Evolutionary conservation across 768 basidiomycete species (phyloP), one percentile per base, ranked within the genome.

Genomic region (Suillus occidentalis): DNA sequence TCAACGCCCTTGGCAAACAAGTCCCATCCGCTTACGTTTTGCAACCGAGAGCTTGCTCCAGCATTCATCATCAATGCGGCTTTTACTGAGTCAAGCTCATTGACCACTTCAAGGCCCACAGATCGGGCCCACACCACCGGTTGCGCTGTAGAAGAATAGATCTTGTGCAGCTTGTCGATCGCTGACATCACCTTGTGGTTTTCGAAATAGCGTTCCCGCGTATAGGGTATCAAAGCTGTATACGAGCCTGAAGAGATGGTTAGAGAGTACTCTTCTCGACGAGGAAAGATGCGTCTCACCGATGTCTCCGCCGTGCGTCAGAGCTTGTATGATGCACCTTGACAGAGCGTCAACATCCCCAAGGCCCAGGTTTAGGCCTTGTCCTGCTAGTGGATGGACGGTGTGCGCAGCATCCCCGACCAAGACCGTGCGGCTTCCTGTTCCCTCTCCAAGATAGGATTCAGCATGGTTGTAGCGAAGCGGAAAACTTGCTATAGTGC

Each of bases 371-470:
- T 99, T 99, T 49, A 99, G 82, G 0, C 97, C 97, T 74, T 99
- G 97, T 2, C 97, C 97, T 0, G 96, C 97, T 34, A 99, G 85
- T 1, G 97, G 97, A 72, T 99, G 97, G 2, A 95, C 81, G 0
- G 93, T 94, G 72, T 99, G 97, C 20, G 96, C 97, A 1, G 97
- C 96, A 76, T 99, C 97, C 2, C 97, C 97, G 1, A 99, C 86
- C 9, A 99, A 87, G 2, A 90, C 95, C 1, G 93, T 96, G 5
- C 97, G 85, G 3, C 79, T 75, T 6, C 87, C 84, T 39, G 67
- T 63, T 0, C 86, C 88, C 71, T 89, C 89, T 18, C 95, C 94
- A 52, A 96, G 79, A 75, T 99, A 99, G 0, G 84, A 76, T 43
- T 95, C 92, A 2, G 93, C 90, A 69, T 99, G 97, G 57, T 86